Percentiles rank a stretch among this genome's conserved stretches.
Conservation (phyloP, 2,329 filamentous ascomycete species). For the Trichoderma polysporum region DNA sequence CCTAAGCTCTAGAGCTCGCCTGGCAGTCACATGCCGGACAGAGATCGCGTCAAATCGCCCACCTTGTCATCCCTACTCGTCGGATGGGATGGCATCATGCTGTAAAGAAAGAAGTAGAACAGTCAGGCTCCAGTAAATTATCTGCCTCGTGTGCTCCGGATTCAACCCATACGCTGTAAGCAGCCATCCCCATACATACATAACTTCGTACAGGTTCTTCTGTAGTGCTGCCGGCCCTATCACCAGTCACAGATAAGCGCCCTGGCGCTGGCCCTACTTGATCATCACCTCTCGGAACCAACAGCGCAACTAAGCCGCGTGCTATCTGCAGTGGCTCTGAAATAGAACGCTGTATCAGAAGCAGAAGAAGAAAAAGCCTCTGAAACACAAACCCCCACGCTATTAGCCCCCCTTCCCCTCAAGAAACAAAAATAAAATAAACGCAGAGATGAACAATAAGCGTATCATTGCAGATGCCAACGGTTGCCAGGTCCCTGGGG, state of each 20-base stretch:
- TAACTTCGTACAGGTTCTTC: background rate
- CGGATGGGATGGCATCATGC: no score
- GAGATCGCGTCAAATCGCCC: background rate
- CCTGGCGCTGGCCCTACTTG: background rate
- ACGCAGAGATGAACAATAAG: background rate
- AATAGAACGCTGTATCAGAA: background rate
- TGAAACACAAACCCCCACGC: background rate
- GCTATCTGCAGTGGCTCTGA: background rate
- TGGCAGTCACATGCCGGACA: background rate
- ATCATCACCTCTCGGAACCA: background rate
- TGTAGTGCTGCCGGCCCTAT: background rate
- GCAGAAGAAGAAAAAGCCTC: background rate
- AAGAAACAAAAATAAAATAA: background rate
- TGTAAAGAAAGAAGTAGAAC: background rate
- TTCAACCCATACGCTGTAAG: background rate
- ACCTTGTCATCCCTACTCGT: background rate
- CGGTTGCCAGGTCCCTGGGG: background rate
- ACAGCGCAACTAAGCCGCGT: background rate
- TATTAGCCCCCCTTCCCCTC: background rate
- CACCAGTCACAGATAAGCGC: conserved; percentile 9
- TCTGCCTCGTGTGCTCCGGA: background rate
- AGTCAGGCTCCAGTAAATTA: no score
- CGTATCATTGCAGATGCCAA: background rate
- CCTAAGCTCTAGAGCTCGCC: background rate
- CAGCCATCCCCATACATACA: background rate